Evolutionary conservation across 129 eudicot genomes (phyloP).

Genomic region (Flaveria trinervia): DNA sequence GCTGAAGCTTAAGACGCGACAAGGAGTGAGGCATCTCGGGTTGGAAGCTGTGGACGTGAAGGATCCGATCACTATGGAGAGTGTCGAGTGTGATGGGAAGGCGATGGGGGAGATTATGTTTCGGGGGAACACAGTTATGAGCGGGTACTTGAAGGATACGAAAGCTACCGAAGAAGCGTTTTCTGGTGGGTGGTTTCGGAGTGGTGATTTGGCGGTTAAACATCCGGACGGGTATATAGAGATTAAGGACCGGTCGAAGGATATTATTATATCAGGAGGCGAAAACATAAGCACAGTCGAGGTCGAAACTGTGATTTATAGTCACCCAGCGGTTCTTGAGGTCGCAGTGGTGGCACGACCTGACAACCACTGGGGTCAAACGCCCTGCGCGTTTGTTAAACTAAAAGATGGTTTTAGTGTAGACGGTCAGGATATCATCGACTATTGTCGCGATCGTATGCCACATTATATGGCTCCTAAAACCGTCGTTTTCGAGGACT

Average conservation of each 20-base stretch:
- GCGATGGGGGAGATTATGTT: conserved; percentile 72
- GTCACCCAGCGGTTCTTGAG: conserved; percentile 67
- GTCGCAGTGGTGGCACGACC: conserved; percentile 77
- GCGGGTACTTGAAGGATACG: conserved; percentile 60
- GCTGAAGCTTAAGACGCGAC: conserved; percentile 57
- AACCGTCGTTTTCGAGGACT: conserved; percentile 56
- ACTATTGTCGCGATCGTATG: conserved; percentile 55
- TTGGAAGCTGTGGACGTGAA: conserved; percentile 61
- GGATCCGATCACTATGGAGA: conserved; percentile 57
- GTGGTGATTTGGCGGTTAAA: conserved; percentile 66
- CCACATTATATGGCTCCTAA: conserved; percentile 74
- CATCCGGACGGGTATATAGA: conserved; percentile 66
- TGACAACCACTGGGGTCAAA: conserved; percentile 78
- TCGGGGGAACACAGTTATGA: conserved; percentile 72
- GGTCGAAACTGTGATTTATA: conserved; percentile 60
- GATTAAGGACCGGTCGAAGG: conserved; percentile 66
- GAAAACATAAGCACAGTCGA: conserved; percentile 69
- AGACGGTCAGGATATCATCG: conserved; percentile 42
- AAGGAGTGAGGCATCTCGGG: conserved; percentile 60
- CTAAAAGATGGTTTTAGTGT: conserved; percentile 54
- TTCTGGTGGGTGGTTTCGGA: conserved; percentile 62
- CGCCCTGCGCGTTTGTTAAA: conserved; percentile 71
- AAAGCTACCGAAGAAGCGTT: conserved; percentile 65
- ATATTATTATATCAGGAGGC: conserved; percentile 67
- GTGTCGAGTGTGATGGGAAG: conserved; percentile 56